A percentile compares a stretch with the other conserved stretches of the same genome.
Conservation (phyloP, 768 basidiomycete genomes). For the Rhizopogon vulgaris region DNA sequence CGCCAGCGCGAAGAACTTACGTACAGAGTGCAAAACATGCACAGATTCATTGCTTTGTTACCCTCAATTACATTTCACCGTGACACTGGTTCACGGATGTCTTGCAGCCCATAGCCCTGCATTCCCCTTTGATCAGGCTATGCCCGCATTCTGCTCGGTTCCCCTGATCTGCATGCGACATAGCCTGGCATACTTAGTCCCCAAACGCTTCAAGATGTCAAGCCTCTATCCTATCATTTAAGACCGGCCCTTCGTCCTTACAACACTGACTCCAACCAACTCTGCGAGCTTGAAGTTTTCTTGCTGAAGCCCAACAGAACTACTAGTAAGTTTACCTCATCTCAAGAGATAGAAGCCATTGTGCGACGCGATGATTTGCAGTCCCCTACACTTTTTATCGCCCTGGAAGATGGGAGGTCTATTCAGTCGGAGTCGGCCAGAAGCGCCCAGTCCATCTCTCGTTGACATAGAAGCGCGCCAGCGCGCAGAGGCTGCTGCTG, state of each 20-base stretch:
- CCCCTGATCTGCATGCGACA: not conserved
- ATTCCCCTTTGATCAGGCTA: not conserved
- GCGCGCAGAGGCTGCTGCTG: not conserved
- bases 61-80: not conserved
- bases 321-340: not conserved
- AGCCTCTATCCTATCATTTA: not conserved
- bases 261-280: not conserved
- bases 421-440: not conserved
- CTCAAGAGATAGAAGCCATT: not conserved
- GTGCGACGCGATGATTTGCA: not conserved
- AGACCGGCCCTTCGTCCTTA: not conserved
- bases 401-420: not conserved
- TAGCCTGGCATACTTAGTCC: too few species aligned
- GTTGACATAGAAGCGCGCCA: not conserved
- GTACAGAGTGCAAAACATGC: too few species aligned
- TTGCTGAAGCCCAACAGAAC: not conserved
- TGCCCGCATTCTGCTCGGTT: not conserved
- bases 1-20: not conserved
- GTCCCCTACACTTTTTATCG: not conserved
- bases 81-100: not conserved
- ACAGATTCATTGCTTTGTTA: not conserved
- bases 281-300: not conserved
- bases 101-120: not conserved
- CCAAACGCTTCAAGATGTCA: not conserved
- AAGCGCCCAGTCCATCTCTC: conserved; percentile 1